Percentiles rank a stretch among this genome's conserved stretches.
phyloP scores from a whole-genome alignment of 2,329 filamentous ascomycete genomes.

The Alternaria conjuncta region DNA sequence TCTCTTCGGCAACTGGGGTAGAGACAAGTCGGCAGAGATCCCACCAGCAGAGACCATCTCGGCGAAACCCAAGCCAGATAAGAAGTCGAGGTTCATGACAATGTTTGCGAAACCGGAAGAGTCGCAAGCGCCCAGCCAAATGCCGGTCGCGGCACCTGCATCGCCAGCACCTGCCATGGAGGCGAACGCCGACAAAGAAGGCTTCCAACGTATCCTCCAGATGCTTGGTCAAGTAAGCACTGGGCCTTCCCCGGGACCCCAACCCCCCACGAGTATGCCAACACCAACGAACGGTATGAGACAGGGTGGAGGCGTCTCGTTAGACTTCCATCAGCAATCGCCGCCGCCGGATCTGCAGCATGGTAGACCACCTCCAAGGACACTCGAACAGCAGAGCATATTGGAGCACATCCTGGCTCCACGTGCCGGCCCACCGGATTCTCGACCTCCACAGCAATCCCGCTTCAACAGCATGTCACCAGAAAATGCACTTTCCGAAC shows the following conservation, averaged over 20 bases:
- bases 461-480: constrained; percentile 47
- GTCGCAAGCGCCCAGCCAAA: constrained; percentile 20
- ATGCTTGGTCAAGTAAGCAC: constrained; percentile 70
- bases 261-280: constrained; percentile 28
- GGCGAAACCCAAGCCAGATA: constrained; percentile 62
- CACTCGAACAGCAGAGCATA: constrained; percentile 45
- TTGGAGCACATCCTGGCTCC: constrained; percentile 46
- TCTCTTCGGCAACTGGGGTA: constrained; percentile 71
- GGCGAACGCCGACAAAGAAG: constrained; percentile 76
- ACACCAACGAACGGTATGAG: constrained; percentile 36
- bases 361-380: constrained; percentile 32
- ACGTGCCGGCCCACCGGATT: constrained; percentile 38
- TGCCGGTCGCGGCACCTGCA: constrained; percentile 20
- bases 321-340: constrained; percentile 43
- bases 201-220: constrained; percentile 80
- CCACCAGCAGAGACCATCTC: constrained; percentile 30
- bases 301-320: constrained; percentile 37
- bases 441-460: constrained; percentile 35
- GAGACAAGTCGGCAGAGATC: constrained; percentile 55
- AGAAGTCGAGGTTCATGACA: constrained; percentile 85
- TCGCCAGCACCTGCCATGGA: constrained; percentile 42
- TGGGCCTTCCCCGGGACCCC: constrained; percentile 19
- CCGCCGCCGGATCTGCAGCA: constrained; percentile 38
- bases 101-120: constrained; percentile 62
- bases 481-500: constrained; percentile 39